These are phyloP conservation scores for Erythrophleum ivorense DNA, from an alignment of 331 rosid species.

Conservation along the genomic window DNA sequence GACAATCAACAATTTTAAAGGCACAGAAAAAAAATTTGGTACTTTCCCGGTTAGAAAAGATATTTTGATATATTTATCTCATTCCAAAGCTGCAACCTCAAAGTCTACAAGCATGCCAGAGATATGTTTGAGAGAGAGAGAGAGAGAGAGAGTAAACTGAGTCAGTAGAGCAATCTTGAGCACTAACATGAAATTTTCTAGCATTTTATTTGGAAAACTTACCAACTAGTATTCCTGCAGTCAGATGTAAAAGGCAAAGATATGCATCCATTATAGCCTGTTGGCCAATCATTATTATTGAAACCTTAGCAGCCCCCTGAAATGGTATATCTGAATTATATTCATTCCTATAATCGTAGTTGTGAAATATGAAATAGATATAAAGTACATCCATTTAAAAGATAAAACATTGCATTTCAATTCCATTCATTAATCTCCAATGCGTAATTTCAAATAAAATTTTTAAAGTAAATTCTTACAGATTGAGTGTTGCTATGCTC, in stretches of 20 bases:
- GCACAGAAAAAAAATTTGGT: not conserved
- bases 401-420: constrained; percentile 4
- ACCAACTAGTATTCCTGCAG: constrained; percentile 96
- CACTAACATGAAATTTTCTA: constrained; percentile 1
- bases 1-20: constrained; percentile 24
- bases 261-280: constrained; percentile 95
- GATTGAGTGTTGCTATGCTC: constrained; percentile 97
- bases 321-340: constrained; percentile 44
- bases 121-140: not conserved
- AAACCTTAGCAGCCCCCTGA: constrained; percentile 97
- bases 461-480: constrained; percentile 57
- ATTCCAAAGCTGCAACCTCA: constrained; percentile 17
- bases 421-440: constrained; percentile 5
- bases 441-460: constrained; percentile 26
- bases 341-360: constrained; percentile 25
- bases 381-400: constrained; percentile 18
- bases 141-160: constrained; percentile 10
- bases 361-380: constrained; percentile 5
- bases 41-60: constrained; percentile 18
- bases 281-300: constrained; percentile 87
- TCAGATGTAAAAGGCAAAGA: constrained; percentile 92
- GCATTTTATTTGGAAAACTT: constrained; percentile 32
- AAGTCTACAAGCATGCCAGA: constrained; percentile 4
- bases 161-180: constrained; percentile 26
- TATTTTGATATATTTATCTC: constrained; percentile 19